Evolutionary conservation across 306 rosid genomes (phyloP).

Genomic region (Pterocarpus macrocarpus): DNA sequence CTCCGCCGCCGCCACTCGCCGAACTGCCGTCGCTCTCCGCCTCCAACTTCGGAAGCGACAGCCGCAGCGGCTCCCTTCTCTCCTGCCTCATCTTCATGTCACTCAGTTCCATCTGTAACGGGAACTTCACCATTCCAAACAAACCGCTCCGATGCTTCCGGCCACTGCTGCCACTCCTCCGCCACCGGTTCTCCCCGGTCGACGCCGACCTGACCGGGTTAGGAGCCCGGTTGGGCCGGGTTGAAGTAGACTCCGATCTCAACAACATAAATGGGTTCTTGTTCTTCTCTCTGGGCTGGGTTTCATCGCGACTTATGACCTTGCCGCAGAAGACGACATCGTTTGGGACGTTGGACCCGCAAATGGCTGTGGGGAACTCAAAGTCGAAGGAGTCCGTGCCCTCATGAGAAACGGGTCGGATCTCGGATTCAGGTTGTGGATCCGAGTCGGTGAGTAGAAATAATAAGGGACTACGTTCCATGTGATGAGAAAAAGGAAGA

Average conservation of each 20-base stretch:
- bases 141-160: constrained; percentile 20
- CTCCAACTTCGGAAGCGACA: not conserved
- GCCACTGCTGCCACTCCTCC: not conserved
- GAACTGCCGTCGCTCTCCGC: not conserved
- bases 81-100: constrained; percentile 43
- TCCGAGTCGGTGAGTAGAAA: not conserved
- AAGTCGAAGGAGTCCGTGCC: not conserved
- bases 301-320: not conserved
- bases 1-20: not conserved
- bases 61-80: not conserved
- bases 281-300: not conserved
- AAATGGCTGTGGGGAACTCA: constrained; percentile 2
- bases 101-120: constrained; percentile 45
- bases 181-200: not conserved
- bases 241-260: not conserved
- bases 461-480: not conserved
- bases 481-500: not conserved
- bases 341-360: not conserved
- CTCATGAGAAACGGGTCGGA: constrained; percentile 8
- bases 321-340: constrained; percentile 41
- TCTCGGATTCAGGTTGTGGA: not conserved
- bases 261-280: constrained; percentile 2
- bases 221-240: not conserved
- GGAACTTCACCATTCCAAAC: constrained; percentile 41
- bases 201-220: not conserved